A percentile compares a stretch with the other conserved stretches of the same genome.
Conservation (phyloP, 2,329 filamentous ascomycete genomes). For the Pyrenophora tritici-repentis region DNA sequence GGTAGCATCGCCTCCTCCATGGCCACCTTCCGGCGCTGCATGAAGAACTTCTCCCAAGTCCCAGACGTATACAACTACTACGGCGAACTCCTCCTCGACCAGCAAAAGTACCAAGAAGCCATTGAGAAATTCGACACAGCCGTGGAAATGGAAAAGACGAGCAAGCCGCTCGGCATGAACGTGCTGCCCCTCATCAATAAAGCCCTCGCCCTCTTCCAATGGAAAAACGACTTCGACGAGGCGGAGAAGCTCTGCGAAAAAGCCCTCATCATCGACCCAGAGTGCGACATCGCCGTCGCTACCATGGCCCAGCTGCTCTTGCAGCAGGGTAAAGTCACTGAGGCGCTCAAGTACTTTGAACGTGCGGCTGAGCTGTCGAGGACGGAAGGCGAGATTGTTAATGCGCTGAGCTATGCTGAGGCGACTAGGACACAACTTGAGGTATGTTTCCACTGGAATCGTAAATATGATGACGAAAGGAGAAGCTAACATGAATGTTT, state of each 20-base stretch:
- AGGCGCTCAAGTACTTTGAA: slow-evolving; percentile 96
- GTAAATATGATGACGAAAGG: too few species aligned
- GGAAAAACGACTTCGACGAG: slow-evolving; percentile 94
- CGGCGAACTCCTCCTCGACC: slow-evolving; percentile 93
- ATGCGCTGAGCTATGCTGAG: slow-evolving; percentile 95
- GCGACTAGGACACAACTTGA: slow-evolving; percentile 95
- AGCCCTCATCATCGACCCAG: slow-evolving; percentile 95
- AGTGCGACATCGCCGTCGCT: slow-evolving; percentile 97
- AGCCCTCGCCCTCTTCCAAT: slow-evolving; percentile 94
- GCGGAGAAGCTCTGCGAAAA: slow-evolving; percentile 97
- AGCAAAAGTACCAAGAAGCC: slow-evolving; percentile 92
- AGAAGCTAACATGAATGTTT: not conserved
- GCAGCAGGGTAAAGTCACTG: slow-evolving; percentile 95
- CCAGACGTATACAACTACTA: slow-evolving; percentile 99
- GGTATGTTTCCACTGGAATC: too few species aligned
- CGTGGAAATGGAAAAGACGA: slow-evolving; percentile 97
- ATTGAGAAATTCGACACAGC: slow-evolving; percentile 98
- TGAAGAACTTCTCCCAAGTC: slow-evolving; percentile 97
- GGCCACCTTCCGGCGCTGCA: slow-evolving; percentile 95
- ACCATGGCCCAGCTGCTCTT: slow-evolving; percentile 98
- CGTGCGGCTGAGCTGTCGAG: slow-evolving; percentile 90
- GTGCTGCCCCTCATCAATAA: slow-evolving; percentile 98
- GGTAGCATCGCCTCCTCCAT: slow-evolving; percentile 96
- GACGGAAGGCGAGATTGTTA: slow-evolving; percentile 94
- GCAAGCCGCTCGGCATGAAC: slow-evolving; percentile 94